phyloP scores from a whole-genome alignment of 2,329 filamentous ascomycete species.

The Emericellopsis cladophorae region DNA sequence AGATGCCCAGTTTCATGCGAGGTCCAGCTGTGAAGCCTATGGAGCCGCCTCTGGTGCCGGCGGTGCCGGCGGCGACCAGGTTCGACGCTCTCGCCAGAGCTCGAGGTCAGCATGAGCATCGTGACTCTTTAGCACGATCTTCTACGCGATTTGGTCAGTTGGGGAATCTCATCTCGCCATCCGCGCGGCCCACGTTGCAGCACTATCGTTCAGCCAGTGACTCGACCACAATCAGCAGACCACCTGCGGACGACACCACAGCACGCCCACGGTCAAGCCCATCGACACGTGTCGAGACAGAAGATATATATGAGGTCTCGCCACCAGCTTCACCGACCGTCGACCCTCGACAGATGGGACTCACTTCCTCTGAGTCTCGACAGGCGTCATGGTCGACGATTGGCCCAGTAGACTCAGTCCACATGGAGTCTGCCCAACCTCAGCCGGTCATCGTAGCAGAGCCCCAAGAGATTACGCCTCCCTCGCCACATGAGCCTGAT shows the following conservation, averaged over 20 bases:
- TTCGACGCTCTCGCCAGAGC: conserved; percentile 1
- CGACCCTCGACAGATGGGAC: too few relatives aligned
- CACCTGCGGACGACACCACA: conserved; percentile 9
- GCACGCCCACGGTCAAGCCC: conserved; percentile 19
- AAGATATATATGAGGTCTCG: conserved; percentile 34
- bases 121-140: not conserved
- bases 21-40: conserved; percentile 26
- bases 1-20: conserved; percentile 42
- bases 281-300: conserved; percentile 13
- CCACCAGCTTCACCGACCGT: conserved; percentile 25
- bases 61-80: conserved; percentile 6
- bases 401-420: too few relatives aligned
- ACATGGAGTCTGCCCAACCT: too few relatives aligned
- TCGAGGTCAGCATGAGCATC: conserved; percentile 1
- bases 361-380: too few relatives aligned
- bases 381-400: too few relatives aligned
- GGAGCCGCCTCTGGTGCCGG: conserved; percentile 9
- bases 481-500: not conserved
- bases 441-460: too few relatives aligned
- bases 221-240: conserved; percentile 14
- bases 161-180: too few relatives aligned
- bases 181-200: conserved; percentile 2
- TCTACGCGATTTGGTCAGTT: too few relatives aligned
- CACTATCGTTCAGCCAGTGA: conserved; percentile 23
- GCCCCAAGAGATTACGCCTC: not conserved